Base-by-base conservation (phyloP, 495 filamentous ascomycete genomes). In the Aspergillus wentii region DNA sequence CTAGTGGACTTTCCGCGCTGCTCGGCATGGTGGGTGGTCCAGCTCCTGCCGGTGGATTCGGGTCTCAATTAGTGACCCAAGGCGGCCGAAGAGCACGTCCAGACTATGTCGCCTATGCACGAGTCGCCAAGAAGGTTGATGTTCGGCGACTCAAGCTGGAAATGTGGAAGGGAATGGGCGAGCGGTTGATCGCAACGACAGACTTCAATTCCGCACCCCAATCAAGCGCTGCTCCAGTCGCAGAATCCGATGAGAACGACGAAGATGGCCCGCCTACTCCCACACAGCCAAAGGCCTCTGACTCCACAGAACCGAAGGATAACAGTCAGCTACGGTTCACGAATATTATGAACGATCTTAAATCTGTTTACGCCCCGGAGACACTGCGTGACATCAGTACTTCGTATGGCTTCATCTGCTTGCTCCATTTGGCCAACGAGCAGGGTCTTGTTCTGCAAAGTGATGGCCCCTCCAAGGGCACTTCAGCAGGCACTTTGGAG, bases 111-210 rank as follows among this genome's bases (percentile, higher is more conserved):
- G 86, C 95, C 56, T 99, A 95, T 58, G 94, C 94, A 13, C 75
- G 89, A 18, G 84, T 94, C 17, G 94, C 94, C 10, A 99, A 95
- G 76, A 99, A 97, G 71, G 94, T 99, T n/a, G 94, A 99, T 54
- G 89, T 97, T 1, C 73, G 91, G 33, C 69, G 88, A 55, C 65
- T 99, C 51, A 99, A 99, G 67, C 85, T 90, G 57, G 88, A 99
- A 57, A 80, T 99, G 54, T 99, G 94, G 94, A 83, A 75, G 59
- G 86, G 88, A 5, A 86, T 95, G 61, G 84, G 80, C 14, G 61
- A 69, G 25, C 61, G 59, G 8, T 46, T 72, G 17, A 61, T 72
- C 17, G 53, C 61, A 17, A 42, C 63, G 8, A 57, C 58, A 3
- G 47, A 62, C 8, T 66, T 64, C 30, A 48, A 50, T 21, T 52